Percentiles rank a stretch among this genome's conserved stretches.
Conservation (phyloP, 768 basidiomycete genomes). For the Amanita exitialis region DNA sequence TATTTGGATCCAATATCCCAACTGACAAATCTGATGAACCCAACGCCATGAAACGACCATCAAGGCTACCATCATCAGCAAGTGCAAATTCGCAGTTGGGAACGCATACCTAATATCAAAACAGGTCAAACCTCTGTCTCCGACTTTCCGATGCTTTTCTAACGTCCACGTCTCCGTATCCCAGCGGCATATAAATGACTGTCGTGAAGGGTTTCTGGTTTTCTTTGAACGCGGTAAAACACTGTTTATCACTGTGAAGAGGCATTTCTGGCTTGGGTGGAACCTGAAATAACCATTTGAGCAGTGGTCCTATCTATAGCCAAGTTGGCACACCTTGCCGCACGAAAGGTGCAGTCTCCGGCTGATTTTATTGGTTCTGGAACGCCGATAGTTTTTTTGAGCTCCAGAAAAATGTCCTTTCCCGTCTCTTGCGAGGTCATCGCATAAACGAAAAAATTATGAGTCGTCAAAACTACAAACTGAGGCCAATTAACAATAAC, state of each 20-base stretch:
- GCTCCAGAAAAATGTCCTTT: conserved; percentile 23
- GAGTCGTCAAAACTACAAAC: conserved; percentile 61
- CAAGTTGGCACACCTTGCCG: conserved; percentile 34
- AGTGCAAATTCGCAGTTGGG: neutral
- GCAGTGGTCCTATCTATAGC: neutral
- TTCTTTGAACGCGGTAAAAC: conserved; percentile 46
- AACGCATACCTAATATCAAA: conserved; percentile 71
- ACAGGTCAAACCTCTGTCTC: conserved; percentile 74
- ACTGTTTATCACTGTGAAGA: conserved; percentile 71
- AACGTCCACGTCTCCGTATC: conserved; percentile 59
- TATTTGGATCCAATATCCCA: conserved; percentile 72
- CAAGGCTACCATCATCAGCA: conserved; percentile 36
- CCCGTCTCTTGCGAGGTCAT: conserved; percentile 22
- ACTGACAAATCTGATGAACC: conserved; percentile 84
- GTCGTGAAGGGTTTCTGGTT: conserved; percentile 43
- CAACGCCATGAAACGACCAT: conserved; percentile 77
- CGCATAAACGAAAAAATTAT: conserved; percentile 52
- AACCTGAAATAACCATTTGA: conserved; percentile 28
- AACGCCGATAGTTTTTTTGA: neutral
- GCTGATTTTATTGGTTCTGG: conserved; percentile 28
- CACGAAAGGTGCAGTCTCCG: conserved; percentile 51
- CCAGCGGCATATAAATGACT: conserved; percentile 67
- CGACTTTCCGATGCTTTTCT: conserved; percentile 59
- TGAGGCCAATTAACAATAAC: conserved; percentile 16
- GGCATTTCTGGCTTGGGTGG: conserved; percentile 38